Conservation (phyloP, 108 stramenopile genomes). For the Nitzschia putrida region DNA sequence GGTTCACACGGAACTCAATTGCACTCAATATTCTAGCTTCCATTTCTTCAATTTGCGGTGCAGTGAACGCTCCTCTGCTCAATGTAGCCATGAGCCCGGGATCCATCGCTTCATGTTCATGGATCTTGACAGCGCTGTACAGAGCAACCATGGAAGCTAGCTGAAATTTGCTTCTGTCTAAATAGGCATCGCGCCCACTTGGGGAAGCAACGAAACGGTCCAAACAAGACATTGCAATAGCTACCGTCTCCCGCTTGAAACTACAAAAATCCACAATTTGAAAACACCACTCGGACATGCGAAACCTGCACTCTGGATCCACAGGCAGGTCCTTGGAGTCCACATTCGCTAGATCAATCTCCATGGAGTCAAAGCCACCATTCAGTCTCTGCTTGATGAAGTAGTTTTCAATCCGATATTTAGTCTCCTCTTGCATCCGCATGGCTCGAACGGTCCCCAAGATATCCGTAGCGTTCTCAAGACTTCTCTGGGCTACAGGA, state of each 20-base stretch:
- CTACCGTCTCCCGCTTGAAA: constrained; percentile 63
- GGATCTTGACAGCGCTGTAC: constrained; percentile 62
- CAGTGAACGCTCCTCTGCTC: constrained; percentile 10
- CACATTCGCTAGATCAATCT: neutral
- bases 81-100: constrained; percentile 10
- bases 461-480: neutral
- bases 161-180: constrained; percentile 56
- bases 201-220: constrained; percentile 49
- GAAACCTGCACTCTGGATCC: constrained; percentile 58
- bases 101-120: constrained; percentile 36
- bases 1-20: constrained; percentile 18
- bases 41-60: constrained; percentile 22
- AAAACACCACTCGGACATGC: constrained; percentile 66
- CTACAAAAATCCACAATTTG: constrained; percentile 55
- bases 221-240: constrained; percentile 59
- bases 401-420: constrained; percentile 16
- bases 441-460: constrained; percentile 14
- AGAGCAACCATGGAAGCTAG: constrained; percentile 62
- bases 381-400: neutral
- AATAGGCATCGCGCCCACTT: constrained; percentile 14
- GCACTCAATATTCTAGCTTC: constrained; percentile 14
- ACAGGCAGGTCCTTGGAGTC: constrained; percentile 6
- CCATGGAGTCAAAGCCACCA: constrained; percentile 2
- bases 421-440: constrained; percentile 14
- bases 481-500: neutral